phyloP scores from a whole-genome alignment of 2,329 filamentous ascomycete genomes.

The Cordyceps cateniannulata region DNA sequence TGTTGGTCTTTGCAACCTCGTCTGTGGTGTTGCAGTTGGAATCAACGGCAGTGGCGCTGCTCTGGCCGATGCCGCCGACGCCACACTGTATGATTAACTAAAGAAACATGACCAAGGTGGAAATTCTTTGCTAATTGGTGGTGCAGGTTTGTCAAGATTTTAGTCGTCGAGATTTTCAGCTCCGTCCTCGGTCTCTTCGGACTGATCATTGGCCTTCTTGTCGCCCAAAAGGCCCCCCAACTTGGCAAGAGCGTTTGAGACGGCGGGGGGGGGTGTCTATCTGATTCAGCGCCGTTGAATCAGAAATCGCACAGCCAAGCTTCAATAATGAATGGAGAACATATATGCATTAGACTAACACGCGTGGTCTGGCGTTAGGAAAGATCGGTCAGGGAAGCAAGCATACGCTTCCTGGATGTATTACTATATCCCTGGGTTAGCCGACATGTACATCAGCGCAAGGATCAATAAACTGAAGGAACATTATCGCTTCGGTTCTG shows the following conservation, averaged over 20 bases:
- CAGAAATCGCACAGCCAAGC: neutral
- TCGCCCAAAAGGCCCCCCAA: slow-evolving; percentile 75
- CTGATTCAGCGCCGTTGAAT: neutral
- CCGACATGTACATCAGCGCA: slow-evolving; percentile 28
- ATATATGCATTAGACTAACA: slow-evolving; percentile 13
- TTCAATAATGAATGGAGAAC: slow-evolving; percentile 6
- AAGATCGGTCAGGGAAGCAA: slow-evolving; percentile 27
- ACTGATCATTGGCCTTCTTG: slow-evolving; percentile 85
- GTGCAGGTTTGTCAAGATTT: slow-evolving; percentile 88
- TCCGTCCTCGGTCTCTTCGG: slow-evolving; percentile 95
- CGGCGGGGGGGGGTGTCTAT: slow-evolving; percentile 13
- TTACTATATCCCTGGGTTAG: slow-evolving; percentile 24
- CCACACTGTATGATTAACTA: slow-evolving; percentile 61
- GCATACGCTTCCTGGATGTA: slow-evolving; percentile 28
- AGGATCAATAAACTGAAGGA: slow-evolving; percentile 21
- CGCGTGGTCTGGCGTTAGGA: slow-evolving; percentile 34
- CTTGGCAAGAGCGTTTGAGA: slow-evolving; percentile 43
- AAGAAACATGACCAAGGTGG: neutral
- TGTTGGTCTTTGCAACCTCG: slow-evolving; percentile 89
- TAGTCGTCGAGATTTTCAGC: slow-evolving; percentile 99
- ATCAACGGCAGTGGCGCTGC: slow-evolving; percentile 98
- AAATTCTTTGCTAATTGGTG: slow-evolving; percentile 20
- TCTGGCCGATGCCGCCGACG: slow-evolving; percentile 88
- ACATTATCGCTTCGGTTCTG: slow-evolving; percentile 6
- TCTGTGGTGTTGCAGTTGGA: slow-evolving; percentile 93